These are phyloP conservation scores for Haplosporangium sp. DNA, from an alignment of 371 early-diverging fungal genomes.

Conservation along the genomic window DNA sequence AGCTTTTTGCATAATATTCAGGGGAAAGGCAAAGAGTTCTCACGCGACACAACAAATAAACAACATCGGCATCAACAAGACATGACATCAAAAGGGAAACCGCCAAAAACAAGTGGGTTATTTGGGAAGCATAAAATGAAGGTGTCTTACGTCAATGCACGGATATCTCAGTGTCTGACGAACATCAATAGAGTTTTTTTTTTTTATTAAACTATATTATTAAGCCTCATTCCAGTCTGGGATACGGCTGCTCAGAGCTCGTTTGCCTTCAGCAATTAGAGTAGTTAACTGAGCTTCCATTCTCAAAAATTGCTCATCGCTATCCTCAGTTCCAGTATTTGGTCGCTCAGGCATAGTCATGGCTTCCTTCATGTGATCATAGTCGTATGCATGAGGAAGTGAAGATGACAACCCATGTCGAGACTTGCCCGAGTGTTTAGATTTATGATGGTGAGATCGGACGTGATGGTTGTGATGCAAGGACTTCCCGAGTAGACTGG, in stretches of 20 bases:
- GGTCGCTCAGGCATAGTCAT: constrained; percentile 19
- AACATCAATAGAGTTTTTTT: too few relatives aligned
- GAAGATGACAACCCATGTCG: constrained; percentile 27
- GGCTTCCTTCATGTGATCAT: constrained; percentile 5
- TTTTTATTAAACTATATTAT: not conserved
- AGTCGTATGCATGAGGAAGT: constrained; percentile 35
- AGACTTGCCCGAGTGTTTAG: constrained; percentile 13
- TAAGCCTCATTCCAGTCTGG: constrained; percentile 29
- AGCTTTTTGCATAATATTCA: not conserved
- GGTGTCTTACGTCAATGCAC: not conserved
- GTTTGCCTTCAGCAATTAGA: constrained; percentile 53
- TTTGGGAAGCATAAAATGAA: not conserved
- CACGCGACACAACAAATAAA: not conserved
- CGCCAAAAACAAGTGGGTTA: not conserved
- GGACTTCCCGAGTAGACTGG: constrained; percentile 27
- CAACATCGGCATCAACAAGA: not conserved
- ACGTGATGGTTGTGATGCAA: constrained; percentile 25
- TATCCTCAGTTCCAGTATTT: constrained; percentile 48
- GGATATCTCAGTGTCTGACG: not conserved
- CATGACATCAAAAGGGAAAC: not conserved
- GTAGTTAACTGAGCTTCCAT: constrained; percentile 50
- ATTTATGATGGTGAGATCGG: constrained; percentile 19
- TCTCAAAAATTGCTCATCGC: constrained; percentile 49
- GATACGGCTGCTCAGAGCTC: constrained; percentile 47
- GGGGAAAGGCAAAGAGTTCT: not conserved